These are phyloP conservation scores for Gnomoniopsis smithogilvyi DNA, from an alignment of 2,329 filamentous ascomycete species.

Conservation along the genomic window DNA sequence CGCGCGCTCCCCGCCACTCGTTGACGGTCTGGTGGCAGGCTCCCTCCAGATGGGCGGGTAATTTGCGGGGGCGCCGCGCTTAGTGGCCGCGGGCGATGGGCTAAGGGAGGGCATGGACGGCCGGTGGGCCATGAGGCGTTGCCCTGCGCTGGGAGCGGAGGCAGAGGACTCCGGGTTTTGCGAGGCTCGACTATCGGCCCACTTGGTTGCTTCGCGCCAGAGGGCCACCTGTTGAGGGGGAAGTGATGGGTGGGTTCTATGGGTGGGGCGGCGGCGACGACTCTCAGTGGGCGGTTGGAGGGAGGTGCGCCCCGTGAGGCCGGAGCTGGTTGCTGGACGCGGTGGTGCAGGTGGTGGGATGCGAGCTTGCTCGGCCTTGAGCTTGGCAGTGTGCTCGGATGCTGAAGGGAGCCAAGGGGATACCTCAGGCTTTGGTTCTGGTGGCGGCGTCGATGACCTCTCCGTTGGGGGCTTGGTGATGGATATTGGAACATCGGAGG, in stretches of 20 bases:
- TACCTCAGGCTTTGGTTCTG: slow-evolving; percentile 22
- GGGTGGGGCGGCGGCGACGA: not conserved
- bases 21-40: slow-evolving; percentile 3
- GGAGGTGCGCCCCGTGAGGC: not conserved
- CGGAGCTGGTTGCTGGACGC: slow-evolving; percentile 11
- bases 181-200: slow-evolving; percentile 8
- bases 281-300: not conserved
- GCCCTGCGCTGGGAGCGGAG: not conserved
- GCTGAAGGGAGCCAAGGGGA: slow-evolving; percentile 37
- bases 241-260: not conserved
- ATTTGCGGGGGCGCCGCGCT: not conserved
- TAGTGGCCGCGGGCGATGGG: not conserved
- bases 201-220: slow-evolving; percentile 12
- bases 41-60: slow-evolving; percentile 3
- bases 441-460: slow-evolving; percentile 23
- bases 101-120: not conserved
- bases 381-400: slow-evolving; percentile 24
- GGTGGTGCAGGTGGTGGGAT: not conserved
- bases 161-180: slow-evolving; percentile 10
- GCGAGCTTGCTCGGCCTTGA: slow-evolving; percentile 8
- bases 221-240: slow-evolving; percentile 7
- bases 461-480: slow-evolving; percentile 19
- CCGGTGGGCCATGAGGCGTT: not conserved
- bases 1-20: slow-evolving; percentile 13
- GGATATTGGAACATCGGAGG: slow-evolving; percentile 7